These are phyloP conservation scores for Tirmania nivea DNA, from an alignment of 495 filamentous ascomycete genomes.

Conservation along the genomic window DNA sequence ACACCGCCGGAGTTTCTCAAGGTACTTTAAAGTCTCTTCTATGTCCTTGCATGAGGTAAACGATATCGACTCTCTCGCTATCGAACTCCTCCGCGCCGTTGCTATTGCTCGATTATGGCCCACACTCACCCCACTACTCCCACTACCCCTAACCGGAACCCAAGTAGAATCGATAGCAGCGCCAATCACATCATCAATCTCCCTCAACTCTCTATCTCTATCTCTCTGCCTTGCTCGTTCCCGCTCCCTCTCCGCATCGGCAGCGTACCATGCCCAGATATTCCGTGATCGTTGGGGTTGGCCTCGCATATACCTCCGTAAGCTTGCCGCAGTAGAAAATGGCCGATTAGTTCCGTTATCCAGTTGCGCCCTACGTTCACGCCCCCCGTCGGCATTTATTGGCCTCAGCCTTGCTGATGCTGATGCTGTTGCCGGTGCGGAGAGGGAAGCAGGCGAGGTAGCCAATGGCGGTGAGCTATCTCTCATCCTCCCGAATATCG, in stretches of 20 bases:
- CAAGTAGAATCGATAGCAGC: neutral
- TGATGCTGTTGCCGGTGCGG: neutral
- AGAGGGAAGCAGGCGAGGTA: neutral
- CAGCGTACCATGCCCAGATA: slow-evolving; percentile 2
- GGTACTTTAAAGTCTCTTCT: slow-evolving; percentile 42
- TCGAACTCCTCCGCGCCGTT: slow-evolving; percentile 9
- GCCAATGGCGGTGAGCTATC: neutral
- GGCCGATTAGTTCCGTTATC: neutral
- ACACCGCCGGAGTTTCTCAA: slow-evolving; percentile 37
- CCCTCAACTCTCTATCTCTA: slow-evolving; percentile 20
- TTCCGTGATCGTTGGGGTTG: neutral
- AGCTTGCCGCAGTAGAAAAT: neutral
- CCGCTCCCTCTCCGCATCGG: slow-evolving; percentile 10
- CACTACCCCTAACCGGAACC: neutral
- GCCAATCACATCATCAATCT: slow-evolving; percentile 17
- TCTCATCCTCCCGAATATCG: neutral
- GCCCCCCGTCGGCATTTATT: too few relatives aligned
- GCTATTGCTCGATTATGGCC: too few relatives aligned
- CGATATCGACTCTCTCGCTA: slow-evolving; percentile 27
- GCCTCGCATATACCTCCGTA: neutral
- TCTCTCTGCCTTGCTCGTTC: slow-evolving; percentile 1
- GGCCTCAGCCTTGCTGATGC: neutral
- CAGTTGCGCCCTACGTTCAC: too few relatives aligned
- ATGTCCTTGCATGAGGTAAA: slow-evolving; percentile 20
- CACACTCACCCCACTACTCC: too few relatives aligned